Evolutionary conservation across 225 moss, liverwort and hornwort species (phyloP).

Genomic region (Pseudisothecium myosuroides): DNA sequence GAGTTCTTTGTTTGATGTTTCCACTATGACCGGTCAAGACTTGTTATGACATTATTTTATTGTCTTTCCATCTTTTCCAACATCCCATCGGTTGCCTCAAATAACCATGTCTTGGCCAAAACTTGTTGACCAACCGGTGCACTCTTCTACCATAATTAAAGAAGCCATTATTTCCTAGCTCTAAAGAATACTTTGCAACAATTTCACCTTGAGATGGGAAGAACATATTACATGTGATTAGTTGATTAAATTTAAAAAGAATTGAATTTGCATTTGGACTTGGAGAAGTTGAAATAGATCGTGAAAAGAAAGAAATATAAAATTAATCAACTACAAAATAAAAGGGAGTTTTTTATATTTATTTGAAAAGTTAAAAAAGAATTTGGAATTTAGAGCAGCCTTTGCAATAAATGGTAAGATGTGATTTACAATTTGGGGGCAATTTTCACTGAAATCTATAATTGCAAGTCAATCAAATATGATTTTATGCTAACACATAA

Average conservation of each 20-base stretch:
- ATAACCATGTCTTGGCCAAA: too few species aligned
- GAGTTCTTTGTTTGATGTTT: too few species aligned
- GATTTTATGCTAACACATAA: neutral
- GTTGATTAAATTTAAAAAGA: neutral
- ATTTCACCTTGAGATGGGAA: neutral
- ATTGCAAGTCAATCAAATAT: neutral
- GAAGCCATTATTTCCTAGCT: too few species aligned
- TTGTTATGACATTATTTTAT: too few species aligned
- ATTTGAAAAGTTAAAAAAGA: neutral
- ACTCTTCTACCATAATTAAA: too few species aligned
- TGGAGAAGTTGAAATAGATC: neutral
- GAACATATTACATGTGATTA: neutral
- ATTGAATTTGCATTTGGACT: neutral
- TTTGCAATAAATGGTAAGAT: neutral
- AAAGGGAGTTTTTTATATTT: neutral
- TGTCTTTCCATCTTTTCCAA: too few species aligned
- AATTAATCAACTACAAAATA: neutral
- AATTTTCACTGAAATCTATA: neutral
- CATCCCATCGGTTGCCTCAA: too few species aligned
- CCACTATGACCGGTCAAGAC: too few species aligned
- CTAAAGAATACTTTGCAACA: neutral
- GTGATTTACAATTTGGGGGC: accelerated
- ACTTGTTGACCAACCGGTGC: too few species aligned
- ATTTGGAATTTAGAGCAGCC: neutral
- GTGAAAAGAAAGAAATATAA: neutral